Conservation (phyloP, 2,329 filamentous ascomycete species). For the Apiospora malaysiana region DNA sequence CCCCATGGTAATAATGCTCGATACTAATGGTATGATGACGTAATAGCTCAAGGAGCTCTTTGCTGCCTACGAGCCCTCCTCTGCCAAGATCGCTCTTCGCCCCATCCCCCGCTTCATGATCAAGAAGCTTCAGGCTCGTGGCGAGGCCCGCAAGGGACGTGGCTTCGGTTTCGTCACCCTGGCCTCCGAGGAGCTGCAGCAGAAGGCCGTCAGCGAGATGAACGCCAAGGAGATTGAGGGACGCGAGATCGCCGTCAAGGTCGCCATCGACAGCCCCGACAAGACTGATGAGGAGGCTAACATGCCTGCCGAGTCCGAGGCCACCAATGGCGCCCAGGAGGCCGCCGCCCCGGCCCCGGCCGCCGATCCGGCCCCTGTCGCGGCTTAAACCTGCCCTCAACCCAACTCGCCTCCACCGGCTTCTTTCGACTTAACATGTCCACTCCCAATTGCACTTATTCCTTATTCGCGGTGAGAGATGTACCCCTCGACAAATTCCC, state of each 20-base stretch:
- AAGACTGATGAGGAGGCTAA: conserved; percentile 90
- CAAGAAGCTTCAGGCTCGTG: conserved; percentile 98
- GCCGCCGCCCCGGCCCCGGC: conserved; percentile 36
- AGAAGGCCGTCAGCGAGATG: conserved; percentile 98
- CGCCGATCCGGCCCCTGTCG: conserved; percentile 44
- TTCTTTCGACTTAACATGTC: conserved; percentile 28
- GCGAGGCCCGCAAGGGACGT: conserved; percentile 97
- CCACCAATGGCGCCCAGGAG: conserved; percentile 48
- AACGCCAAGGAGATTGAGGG: conserved; percentile 99
- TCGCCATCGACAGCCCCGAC: conserved; percentile 98
- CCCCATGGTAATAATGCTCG: conserved; percentile 33
- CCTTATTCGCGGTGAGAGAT: conserved; percentile 32
- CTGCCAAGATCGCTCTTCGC: conserved; percentile 97
- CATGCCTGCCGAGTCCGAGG: conserved; percentile 51
- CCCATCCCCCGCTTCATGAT: conserved; percentile 99
- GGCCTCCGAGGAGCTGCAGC: conserved; percentile 91
- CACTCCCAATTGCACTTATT: conserved; percentile 21
- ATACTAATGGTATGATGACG: neutral
- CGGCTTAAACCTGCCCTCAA: conserved; percentile 34
- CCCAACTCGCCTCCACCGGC: neutral
- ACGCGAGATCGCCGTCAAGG: conserved; percentile 99
- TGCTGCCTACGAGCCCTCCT: conserved; percentile 86
- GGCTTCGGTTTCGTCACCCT: conserved; percentile 98
- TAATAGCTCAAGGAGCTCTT: conserved; percentile 95
- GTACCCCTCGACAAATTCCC: neutral